Base-by-base conservation (phyloP, 2,329 filamentous ascomycete genomes). In the Bimuria novae-zelandiae region DNA sequence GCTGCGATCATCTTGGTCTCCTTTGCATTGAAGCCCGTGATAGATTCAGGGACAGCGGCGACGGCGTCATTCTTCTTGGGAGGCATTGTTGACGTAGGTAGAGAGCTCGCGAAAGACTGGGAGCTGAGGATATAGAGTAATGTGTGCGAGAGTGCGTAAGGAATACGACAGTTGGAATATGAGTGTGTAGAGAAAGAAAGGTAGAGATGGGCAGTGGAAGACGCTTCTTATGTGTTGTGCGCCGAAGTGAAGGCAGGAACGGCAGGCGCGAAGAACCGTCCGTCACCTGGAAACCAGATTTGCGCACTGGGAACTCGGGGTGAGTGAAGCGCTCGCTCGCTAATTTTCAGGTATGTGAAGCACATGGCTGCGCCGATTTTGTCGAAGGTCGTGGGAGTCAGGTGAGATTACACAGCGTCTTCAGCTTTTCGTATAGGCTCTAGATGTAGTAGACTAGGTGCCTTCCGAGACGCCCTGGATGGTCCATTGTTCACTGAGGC, bases 1-100 rank as follows among this genome's bases (percentile, higher is more conserved):
- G 69, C 70, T 4, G 69, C 70, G 2, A 73, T 45, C 1, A 72
- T 44, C 49, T 64, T 64, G 16, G 60, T 64, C 32, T 73, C 70
- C 16, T 57, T 61, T 14, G 47, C 44, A 3, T 63, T 55, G 47
- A 69, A 69, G 16, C 65, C 67, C 0, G 29, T 29, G 16, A 71
- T 45, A 17, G 33, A 29, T 23, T 52, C 33, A 2, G 27, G 29
- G 17, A 48, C 22, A 17, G 16, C 54, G 7, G 33, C 52, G 0
- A 39, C 17, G 14, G 43, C 17, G 16, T 65, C 60, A 44, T 64
- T 60, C 23, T 65, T 63, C 55, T 70, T 70, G 25, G 68, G 63
- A 22, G 68, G 59, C 66, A 69, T 69, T 11, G n/a, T 29, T 25
- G 43, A 16, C 4, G 30, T 27, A 12, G 17, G 7, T 21, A 11